Base-by-base conservation (phyloP, 2,329 filamentous ascomycete species). In the Ophiostoma sp. region DNA sequence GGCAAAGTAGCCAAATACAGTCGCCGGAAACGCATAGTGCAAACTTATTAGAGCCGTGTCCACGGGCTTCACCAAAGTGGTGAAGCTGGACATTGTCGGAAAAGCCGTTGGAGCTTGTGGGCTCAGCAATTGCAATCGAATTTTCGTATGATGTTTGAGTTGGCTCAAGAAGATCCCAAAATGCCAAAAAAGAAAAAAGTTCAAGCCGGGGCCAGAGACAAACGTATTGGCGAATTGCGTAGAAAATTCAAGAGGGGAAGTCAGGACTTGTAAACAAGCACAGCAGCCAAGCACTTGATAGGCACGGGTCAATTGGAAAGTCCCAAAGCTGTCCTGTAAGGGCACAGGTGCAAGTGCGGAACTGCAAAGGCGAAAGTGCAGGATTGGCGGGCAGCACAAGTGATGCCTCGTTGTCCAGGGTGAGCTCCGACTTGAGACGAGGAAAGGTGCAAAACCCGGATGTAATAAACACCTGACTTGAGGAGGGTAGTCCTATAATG, bases 11-110 rank as follows among this genome's bases (percentile, higher is more conserved):
- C 83, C 66, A 77, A 90, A 90, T 74, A 90, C 80, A 25, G 84
- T 74, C 11, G 86, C 83, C 12, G 91, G 89, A 76, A 88, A 90
- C 9, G 84, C 80, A 79, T 91, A 91, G 80, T 88, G 87, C 61
- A 91, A 81, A 63, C 76, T 73, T 64, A 81, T 79, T 72, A 86
- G 80, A 75, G 82, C 80, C 73, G 77, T 74, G 22, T 80, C 78
- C 45, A 79, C 71, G 9, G 79, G 76, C 33, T 64, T 72, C 9
- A 61, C 59, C 52, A 74, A 72, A 1, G 48, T 25, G 25, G 22
- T 39, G 50, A 70, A 50, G 42, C 25, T 50, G 42, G 64, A 68
- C 64, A 68, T 68, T 19, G 42, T 50, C 25, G 64, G 3, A n/a
- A 9, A 31, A 8, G 17, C 17, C 22, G 39, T 17, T n/a, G 39